phyloP scores from a whole-genome alignment of 139 green algal genomes.

The Yamagishiella unicocca region DNA sequence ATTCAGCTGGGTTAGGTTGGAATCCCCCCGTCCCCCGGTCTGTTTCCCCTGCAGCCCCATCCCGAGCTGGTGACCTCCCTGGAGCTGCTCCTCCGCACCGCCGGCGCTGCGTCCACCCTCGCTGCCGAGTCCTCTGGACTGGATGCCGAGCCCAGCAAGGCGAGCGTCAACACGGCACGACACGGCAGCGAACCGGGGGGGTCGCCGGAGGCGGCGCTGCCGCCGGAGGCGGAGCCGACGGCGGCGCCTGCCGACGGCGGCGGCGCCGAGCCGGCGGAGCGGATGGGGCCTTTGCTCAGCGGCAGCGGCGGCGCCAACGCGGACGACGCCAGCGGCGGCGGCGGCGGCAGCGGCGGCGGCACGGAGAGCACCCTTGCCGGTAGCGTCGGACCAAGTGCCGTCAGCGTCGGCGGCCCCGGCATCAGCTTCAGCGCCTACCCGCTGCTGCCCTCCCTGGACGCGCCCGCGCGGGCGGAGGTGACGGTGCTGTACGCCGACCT shows the following conservation, averaged over 20 bases:
- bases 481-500: slow-evolving; percentile 32
- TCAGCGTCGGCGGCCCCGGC: too few relatives aligned
- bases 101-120: not conserved
- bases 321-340: not conserved
- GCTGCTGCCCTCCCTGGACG: slow-evolving; percentile 7
- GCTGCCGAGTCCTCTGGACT: too few relatives aligned
- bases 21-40: too few relatives aligned
- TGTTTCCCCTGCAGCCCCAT: slow-evolving; percentile 3
- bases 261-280: too few relatives aligned
- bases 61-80: not conserved
- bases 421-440: not conserved
- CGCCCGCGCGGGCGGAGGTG: not conserved
- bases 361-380: not conserved
- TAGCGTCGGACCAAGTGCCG: not conserved
- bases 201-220: not conserved
- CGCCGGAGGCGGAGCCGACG: not conserved
- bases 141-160: too few relatives aligned
- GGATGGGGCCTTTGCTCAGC: too few relatives aligned
- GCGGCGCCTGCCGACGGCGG: not conserved
- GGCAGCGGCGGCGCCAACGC: not conserved
- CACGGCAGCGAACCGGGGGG: too few relatives aligned
- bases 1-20: too few relatives aligned
- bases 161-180: too few relatives aligned
- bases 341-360: not conserved
- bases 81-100: not conserved